These are phyloP conservation scores for Scleromitrula shiraiana DNA, from an alignment of 2,329 filamentous ascomycete genomes.

Conservation along the genomic window DNA sequence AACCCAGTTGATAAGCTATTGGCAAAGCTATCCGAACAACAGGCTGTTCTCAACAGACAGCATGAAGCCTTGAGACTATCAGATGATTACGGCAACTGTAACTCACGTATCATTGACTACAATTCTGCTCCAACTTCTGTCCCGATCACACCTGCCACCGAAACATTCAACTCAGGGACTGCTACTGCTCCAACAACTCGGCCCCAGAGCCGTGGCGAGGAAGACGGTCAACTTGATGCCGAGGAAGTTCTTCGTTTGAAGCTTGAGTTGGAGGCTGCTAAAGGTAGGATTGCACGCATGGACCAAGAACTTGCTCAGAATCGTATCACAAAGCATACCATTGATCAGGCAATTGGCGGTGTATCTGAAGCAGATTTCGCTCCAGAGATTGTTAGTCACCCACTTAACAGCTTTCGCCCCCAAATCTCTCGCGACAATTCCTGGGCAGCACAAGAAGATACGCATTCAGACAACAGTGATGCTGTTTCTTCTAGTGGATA, in stretches of 20 bases:
- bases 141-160: constrained; percentile 54
- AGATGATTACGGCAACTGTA: constrained; percentile 21
- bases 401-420: constrained; percentile 31
- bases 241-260: constrained; percentile 62
- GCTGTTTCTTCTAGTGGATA: constrained; percentile 43
- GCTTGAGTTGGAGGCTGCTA: constrained; percentile 62
- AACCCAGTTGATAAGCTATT: constrained; percentile 65
- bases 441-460: constrained; percentile 48
- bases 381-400: constrained; percentile 22
- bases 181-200: constrained; percentile 39
- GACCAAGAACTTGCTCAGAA: constrained; percentile 63
- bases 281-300: constrained; percentile 61
- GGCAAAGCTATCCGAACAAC: constrained; percentile 66
- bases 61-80: constrained; percentile 41
- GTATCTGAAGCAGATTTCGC: constrained; percentile 37
- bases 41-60: constrained; percentile 51
- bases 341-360: constrained; percentile 46
- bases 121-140: constrained; percentile 44
- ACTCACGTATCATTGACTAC: constrained; percentile 35
- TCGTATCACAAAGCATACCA: constrained; percentile 50
- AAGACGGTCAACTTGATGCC: constrained; percentile 29
- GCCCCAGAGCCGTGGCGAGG: constrained; percentile 43
- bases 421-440: constrained; percentile 35
- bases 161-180: constrained; percentile 37
- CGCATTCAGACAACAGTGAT: constrained; percentile 50